Evolutionary conservation across 78 protist species (phyloP).

Genomic region (Dictyostelium citrinum): DNA sequence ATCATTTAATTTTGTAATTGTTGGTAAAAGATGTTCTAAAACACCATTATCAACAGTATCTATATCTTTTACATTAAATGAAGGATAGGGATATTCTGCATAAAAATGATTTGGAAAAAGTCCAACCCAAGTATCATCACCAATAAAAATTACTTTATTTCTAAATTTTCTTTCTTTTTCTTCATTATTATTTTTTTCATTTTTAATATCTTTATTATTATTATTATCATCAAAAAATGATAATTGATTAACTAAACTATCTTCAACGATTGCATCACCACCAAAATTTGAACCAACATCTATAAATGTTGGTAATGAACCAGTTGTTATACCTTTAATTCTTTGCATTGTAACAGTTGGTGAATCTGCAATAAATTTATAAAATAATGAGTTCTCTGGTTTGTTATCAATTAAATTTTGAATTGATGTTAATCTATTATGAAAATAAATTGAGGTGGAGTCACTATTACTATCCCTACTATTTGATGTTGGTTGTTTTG

Average conservation of each 20-base stretch:
- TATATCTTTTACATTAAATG: constrained; percentile 94
- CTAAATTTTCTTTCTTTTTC: not conserved
- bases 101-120: constrained; percentile 83
- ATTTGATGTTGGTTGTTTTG: not conserved
- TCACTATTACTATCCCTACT: not conserved
- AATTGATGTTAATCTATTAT: constrained; percentile 16
- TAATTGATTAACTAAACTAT: constrained; percentile 88
- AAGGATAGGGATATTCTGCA: constrained; percentile 84
- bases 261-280: constrained; percentile 87
- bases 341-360: constrained; percentile 98
- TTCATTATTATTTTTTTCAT: not conserved
- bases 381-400: constrained; percentile 40
- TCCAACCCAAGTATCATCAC: constrained; percentile 98
- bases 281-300: constrained; percentile 88
- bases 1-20: constrained; percentile 32
- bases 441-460: not conserved
- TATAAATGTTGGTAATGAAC: constrained; percentile 96
- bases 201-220: not conserved
- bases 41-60: constrained; percentile 96
- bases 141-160: constrained; percentile 78
- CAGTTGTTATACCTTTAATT: constrained; percentile 88
- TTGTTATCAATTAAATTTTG: not conserved
- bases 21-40: constrained; percentile 49
- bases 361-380: constrained; percentile 89
- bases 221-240: not conserved